These are phyloP conservation scores for Globisporangium nodosum DNA, from an alignment of 352 stramenopile genomes.

Conservation along the genomic window DNA sequence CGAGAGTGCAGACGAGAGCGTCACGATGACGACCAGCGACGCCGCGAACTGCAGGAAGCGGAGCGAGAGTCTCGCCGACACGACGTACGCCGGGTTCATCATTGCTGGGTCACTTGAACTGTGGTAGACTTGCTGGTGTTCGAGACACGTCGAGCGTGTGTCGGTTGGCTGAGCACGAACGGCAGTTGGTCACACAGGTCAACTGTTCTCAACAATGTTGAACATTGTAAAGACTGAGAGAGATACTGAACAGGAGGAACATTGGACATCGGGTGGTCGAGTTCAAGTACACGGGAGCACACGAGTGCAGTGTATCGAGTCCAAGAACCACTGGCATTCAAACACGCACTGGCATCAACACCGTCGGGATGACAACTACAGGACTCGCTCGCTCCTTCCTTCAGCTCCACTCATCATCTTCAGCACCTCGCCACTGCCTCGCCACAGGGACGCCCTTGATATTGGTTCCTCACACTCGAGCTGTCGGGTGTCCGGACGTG, in stretches of 20 bases:
- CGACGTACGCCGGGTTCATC: conserved; percentile 8
- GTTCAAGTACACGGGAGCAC: too few species aligned
- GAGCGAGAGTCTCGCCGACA: conserved; percentile 16
- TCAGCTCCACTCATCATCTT: too few species aligned
- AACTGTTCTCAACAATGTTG: not conserved
- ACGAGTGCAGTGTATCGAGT: too few species aligned
- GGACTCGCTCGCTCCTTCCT: too few species aligned
- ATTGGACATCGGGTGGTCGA: too few species aligned
- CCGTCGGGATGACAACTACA: too few species aligned
- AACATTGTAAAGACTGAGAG: not conserved
- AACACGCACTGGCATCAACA: too few species aligned
- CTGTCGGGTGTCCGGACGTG: not conserved
- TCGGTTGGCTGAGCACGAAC: not conserved
- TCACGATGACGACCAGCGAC: conserved; percentile 9
- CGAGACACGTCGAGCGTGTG: not conserved
- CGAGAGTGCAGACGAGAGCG: conserved; percentile 3
- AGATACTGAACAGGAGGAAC: too few species aligned
- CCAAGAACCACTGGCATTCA: too few species aligned
- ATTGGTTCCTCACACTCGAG: conserved; percentile 4
- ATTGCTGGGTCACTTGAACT: not conserved
- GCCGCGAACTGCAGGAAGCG: conserved; percentile 14
- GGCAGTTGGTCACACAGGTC: not conserved
- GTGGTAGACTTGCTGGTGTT: not conserved
- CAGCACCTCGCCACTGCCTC: conserved; percentile 3
- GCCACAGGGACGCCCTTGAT: conserved; percentile 1